Base-by-base conservation (phyloP, 305 asterid species). In the Solanum chacoense region DNA sequence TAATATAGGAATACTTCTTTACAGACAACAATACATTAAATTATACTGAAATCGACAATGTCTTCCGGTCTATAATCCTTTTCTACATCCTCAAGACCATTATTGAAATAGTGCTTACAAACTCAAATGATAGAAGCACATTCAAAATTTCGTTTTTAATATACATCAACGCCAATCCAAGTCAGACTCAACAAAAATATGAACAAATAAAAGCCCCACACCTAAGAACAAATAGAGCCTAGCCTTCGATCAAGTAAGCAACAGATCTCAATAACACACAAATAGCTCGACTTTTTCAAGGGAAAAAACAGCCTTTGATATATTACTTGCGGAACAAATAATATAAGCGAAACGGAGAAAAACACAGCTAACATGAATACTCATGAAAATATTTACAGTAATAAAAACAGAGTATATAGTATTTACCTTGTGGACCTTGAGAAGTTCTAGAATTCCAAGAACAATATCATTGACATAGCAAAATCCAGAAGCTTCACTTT, bases 401-500 rank as follows among this genome's bases (percentile, higher is more conserved):
- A 45, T 45, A 45, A 8, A 85, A 63, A 55, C 31, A 76, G 42
- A 35, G 50, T 10, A 38, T 11, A 36, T 32, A 3, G 20, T 4
- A 71, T 63, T 28, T 92, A 93, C 96, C 93, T 87, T 91, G 78
- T 94, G 94, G 55, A 92, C 89, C 79, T 94, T 94, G 87, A 94
- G 96, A 72, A 94, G 92, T 89, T 93, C 96, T 10, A 92, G 91
- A 76, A 93, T 92, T 31, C 96, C 95, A n/a, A 94, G 92, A 38
- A 94, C 96, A 35, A 93, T 93, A 84, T 94, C 96, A 90, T 94
- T 94, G 5, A 94, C 94, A 83, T 93, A 94, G 38, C 95, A 93
- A 90, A 93, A 94, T 6, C 95, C 96, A n/a, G 96, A 94, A 13
- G 96, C 96, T 88, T 90, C 94, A 20, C 93, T 92, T 88, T 91